Evolutionary conservation across 805 yeast species (phyloP), one percentile per base, ranked within the genome.

Genomic region (Monosporozyma yasuniensis): DNA sequence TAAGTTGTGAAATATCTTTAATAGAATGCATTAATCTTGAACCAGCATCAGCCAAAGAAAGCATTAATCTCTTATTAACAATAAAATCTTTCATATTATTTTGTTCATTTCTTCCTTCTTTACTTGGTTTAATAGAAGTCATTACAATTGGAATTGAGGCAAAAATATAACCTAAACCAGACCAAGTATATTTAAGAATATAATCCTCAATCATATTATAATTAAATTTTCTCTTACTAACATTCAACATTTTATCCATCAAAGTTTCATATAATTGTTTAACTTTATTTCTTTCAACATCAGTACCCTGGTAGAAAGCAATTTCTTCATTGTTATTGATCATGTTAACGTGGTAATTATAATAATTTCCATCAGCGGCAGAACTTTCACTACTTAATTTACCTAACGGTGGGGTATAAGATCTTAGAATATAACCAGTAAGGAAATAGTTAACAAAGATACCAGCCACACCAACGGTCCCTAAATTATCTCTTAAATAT

Each of bases 41-140:
- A 4, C 97, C 97, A 0, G 98, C 96, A 69, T 90, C 98, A 4
- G 96, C 96, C 63, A 90, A 75, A 3, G 93, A 84, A 56, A 90
- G 75, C 86, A 90, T 83, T 55, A 90, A 74, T 61, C 98, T 77
- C 70, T 90, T 90, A 72, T 90, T 90, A 49, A 87, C 89, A 59
- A 90, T 83, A 58, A 89, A 90, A 56, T 86, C 88, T 59, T 87
- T 83, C 87, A 90, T 87, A 60, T 81, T 83, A 50, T 73, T 75
- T 51, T 79, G 76, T 59, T 69, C 76, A 16, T 66, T 58, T 39
- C 62, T 56, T n/a, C 53, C 53, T 7, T 30, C 25, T 8, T 35
- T 44, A 12, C 12, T 14, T 47, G 65, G 51, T 6, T 61, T 64
- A 52, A 75, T 56, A 3, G 74, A 65, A 18, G 82, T 83, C 50